Base-by-base conservation (phyloP, 345 rosid species). In the Bruguiera sexangula region DNA sequence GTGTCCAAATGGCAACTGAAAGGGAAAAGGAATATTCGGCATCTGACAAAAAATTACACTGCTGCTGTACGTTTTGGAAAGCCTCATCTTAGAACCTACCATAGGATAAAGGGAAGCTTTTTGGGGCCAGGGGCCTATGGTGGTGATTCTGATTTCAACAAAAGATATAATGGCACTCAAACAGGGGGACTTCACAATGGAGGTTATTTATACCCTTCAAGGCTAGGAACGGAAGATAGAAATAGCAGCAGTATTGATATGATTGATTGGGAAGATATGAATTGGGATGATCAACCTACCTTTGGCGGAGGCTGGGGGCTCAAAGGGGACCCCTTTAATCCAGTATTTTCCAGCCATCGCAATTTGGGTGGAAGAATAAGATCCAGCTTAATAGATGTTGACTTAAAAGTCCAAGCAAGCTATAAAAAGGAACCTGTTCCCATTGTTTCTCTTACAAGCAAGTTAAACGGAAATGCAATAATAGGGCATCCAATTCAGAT, bases 1-100 rank as follows among this genome's bases (percentile, higher is more conserved):
- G 95, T 89, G 75, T 91, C 97, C 80, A 91, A 86, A 70, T 96
- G 99, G 99, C 92, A 87, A 75, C 79, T 82, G 63, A 96, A 88
- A 85, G 89, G 99, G 68, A 96, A 92, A 81, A 86, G 98, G 78
- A 92, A 90, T 65, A 76, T 82, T 48, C 86, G 99, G 6, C 82
- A 86, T 74, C 84, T 92, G 69, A 72, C 85, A 61, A 88, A 84
- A 74, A 77, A 82, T 77, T 77, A 84, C 63, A 79, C 69, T 67
- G 39, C 75, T 32, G 80, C 69, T 57, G 75, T 70, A 63, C 81
- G 66, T 73, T 69, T 72, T 62, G 68, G 68, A 76, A 86, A 75
- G 69, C 68, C 73, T 36, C 69, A 65, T 65, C 73, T 63, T 75
- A 85, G 85, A 72, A 76, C 74, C 67, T 80, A 73, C 79, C 69